Conservation (phyloP, 768 basidiomycete genomes). For the Pleurotus citrinopileatus region DNA sequence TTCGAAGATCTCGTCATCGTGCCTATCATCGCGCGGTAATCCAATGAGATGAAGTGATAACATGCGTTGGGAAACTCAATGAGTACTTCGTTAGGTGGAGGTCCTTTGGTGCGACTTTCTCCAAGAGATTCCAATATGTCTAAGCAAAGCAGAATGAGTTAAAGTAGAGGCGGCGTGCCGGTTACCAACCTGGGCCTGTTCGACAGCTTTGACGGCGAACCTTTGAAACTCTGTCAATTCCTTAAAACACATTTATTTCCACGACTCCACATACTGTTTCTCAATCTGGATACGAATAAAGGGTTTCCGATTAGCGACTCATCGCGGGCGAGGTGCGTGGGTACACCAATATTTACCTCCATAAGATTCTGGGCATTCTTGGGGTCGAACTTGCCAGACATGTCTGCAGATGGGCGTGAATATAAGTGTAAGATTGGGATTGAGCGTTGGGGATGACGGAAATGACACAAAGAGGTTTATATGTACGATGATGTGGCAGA, state of each 20-base stretch:
- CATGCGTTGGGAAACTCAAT: neutral
- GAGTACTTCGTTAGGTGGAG: conserved; percentile 82
- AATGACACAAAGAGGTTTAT: conserved; percentile 1
- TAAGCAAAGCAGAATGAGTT: conserved; percentile 26
- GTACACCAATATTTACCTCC: conserved; percentile 55
- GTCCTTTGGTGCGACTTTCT: conserved; percentile 71
- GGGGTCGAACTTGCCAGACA: conserved; percentile 73
- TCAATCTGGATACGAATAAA: conserved; percentile 73
- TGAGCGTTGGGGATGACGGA: conserved; percentile 1
- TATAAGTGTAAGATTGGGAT: neutral
- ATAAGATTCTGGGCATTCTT: conserved; percentile 88
- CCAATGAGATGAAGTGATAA: neutral
- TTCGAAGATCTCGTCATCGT: conserved; percentile 90
- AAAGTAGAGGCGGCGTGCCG: neutral
- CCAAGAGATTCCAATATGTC: conserved; percentile 95
- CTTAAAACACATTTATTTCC: too few relatives aligned
- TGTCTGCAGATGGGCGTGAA: conserved; percentile 18
- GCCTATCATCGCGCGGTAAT: conserved; percentile 33
- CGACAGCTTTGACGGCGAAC: conserved; percentile 93
- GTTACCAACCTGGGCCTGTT: conserved; percentile 82
- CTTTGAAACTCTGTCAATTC: conserved; percentile 28
- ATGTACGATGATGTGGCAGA: conserved; percentile 18
- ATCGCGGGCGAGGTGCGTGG: too few relatives aligned
- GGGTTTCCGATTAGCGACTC: neutral
- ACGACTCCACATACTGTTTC: conserved; percentile 72